Percentiles rank a stretch among this genome's conserved stretches.
These are phyloP conservation scores for Cicer judaicum DNA, from an alignment of 306 rosid species.

Conservation along the genomic window DNA sequence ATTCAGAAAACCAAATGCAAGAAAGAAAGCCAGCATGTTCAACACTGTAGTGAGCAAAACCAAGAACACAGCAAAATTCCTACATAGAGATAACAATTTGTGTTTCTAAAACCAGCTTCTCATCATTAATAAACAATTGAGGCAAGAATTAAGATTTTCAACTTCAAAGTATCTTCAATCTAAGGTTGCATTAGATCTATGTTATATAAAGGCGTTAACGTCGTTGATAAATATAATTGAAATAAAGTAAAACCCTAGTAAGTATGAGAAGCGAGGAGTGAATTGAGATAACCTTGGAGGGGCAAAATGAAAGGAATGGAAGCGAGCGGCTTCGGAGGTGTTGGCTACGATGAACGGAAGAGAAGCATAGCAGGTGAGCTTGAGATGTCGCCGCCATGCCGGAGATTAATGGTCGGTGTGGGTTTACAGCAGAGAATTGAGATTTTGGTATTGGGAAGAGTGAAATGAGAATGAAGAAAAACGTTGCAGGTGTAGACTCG, in stretches of 20 bases:
- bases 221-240: not conserved
- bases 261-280: not conserved
- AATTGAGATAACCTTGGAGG: conserved; percentile 53
- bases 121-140: not conserved
- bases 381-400: conserved; percentile 62
- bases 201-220: not conserved
- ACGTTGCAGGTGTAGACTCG: not conserved
- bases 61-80: not conserved
- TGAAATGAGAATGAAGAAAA: not conserved
- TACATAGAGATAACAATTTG: not conserved
- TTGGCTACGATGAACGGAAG: conserved; percentile 56
- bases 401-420: not conserved
- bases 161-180: not conserved
- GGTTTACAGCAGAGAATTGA: not conserved
- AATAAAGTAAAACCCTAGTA: conserved; percentile 9
- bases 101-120: not conserved
- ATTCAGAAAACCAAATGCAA: not conserved
- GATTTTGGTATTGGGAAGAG: not conserved
- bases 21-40: not conserved
- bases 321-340: conserved; percentile 47
- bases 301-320: conserved; percentile 47
- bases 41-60: not conserved
- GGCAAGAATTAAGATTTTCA: not conserved
- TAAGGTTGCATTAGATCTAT: conserved; percentile 32
- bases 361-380: conserved; percentile 52